Evolutionary conservation across 805 yeast genomes (phyloP).

Genomic region (Metschnikowia santaceciliae): DNA sequence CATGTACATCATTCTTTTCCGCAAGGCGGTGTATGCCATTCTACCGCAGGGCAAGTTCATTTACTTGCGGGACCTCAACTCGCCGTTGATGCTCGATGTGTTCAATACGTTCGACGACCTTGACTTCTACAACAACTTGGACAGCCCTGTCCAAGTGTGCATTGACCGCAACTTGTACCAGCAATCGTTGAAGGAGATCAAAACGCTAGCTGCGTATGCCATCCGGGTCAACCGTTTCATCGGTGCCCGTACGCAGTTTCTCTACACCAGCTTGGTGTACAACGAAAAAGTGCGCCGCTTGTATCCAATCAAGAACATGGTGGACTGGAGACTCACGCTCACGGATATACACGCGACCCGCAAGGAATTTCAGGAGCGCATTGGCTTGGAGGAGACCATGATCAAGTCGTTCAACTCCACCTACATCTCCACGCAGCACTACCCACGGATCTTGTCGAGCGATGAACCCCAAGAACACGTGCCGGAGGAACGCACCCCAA

Average conservation of each 20-base stretch:
- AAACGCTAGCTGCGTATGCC: conserved; percentile 25
- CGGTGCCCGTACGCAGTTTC: conserved; percentile 23
- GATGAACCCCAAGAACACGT: not conserved
- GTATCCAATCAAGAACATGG: conserved; percentile 23
- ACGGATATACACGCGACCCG: conserved; percentile 23
- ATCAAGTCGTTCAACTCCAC: conserved; percentile 16
- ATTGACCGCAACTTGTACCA: conserved; percentile 16
- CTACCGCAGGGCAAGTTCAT: conserved; percentile 40
- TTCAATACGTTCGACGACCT: conserved; percentile 22
- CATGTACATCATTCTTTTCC: conserved; percentile 30
- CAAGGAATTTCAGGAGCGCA: conserved; percentile 18
- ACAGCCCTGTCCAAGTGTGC: conserved; percentile 12
- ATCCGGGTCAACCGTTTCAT: conserved; percentile 31
- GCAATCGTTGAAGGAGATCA: conserved; percentile 15
- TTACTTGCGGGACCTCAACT: conserved; percentile 38
- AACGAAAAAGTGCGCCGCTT: conserved; percentile 18
- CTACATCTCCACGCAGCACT: conserved; percentile 11
- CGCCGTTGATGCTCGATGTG: conserved; percentile 38
- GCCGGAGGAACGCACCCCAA: not conserved
- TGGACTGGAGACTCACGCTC: conserved; percentile 27
- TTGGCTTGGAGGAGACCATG: conserved; percentile 25
- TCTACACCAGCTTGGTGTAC: conserved; percentile 29
- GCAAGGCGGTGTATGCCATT: conserved; percentile 31
- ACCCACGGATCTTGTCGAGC: conserved; percentile 8
- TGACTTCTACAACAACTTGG: conserved; percentile 23